Percentiles rank a stretch among this genome's conserved stretches.
These are phyloP conservation scores for Metarhizium anisopliae DNA, from an alignment of 2,329 filamentous ascomycete genomes.

Conservation along the genomic window DNA sequence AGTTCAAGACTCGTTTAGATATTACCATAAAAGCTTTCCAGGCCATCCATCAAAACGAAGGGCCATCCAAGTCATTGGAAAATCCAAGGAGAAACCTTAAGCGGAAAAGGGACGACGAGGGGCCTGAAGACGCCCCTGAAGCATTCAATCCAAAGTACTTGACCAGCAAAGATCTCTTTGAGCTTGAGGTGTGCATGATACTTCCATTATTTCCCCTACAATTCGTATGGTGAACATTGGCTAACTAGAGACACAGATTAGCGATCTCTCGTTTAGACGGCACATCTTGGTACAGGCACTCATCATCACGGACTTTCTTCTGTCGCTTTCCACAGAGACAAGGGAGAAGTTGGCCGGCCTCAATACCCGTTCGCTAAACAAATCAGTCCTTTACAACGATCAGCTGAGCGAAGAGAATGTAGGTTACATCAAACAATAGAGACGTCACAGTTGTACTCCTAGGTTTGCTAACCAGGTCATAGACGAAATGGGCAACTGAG, in stretches of 20 bases:
- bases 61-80: conserved; percentile 44
- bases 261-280: conserved; percentile 86
- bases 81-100: conserved; percentile 60
- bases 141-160: conserved; percentile 94
- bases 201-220: neutral
- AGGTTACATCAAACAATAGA: conserved; percentile 25
- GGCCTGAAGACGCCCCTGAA: conserved; percentile 38
- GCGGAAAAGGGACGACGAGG: conserved; percentile 53
- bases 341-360: conserved; percentile 69
- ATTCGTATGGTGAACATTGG: neutral
- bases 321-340: conserved; percentile 76
- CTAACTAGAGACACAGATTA: conserved; percentile 48
- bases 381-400: conserved; percentile 73
- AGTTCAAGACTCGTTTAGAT: conserved; percentile 72
- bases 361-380: conserved; percentile 49
- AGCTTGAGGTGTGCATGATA: conserved; percentile 61
- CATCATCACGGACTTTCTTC: conserved; percentile 87
- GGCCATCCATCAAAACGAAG: conserved; percentile 39
- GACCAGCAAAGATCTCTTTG: conserved; percentile 93
- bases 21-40: conserved; percentile 51
- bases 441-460: neutral
- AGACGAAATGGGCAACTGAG: conserved; percentile 75
- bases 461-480: neutral
- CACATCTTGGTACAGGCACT: conserved; percentile 93
- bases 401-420: conserved; percentile 81